Percentiles rank a stretch among this genome's conserved stretches.
Conservation (phyloP, 495 filamentous ascomycete genomes). For the Hypoxylon crocopeplum region DNA sequence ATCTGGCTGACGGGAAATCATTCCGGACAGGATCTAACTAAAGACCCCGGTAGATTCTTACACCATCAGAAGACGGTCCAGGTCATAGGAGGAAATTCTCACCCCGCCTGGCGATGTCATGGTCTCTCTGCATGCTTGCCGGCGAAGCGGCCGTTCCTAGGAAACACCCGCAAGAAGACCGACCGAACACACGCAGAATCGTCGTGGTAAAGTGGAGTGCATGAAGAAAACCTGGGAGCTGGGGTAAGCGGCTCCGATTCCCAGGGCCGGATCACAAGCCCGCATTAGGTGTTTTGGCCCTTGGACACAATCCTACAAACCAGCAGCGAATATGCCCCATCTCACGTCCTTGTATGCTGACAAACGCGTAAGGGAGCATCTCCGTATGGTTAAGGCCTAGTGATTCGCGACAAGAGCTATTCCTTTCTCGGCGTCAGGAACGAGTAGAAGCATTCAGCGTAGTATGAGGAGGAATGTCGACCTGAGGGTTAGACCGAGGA, state of each 20-base stretch:
- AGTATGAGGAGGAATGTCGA: slow-evolving; percentile 12
- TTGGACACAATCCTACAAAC: background rate
- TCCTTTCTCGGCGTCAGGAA: slow-evolving; percentile 3
- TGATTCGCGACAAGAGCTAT: slow-evolving; percentile 1
- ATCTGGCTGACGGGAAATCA: slow-evolving; percentile 13
- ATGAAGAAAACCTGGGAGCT: slow-evolving; percentile 12
- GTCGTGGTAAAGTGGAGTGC: slow-evolving; percentile 9
- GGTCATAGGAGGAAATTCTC: slow-evolving; percentile 16
- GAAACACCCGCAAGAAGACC: background rate
- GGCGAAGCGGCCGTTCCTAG: background rate
- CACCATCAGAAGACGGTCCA: background rate
- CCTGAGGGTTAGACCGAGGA: slow-evolving; percentile 19
- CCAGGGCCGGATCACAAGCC: slow-evolving; percentile 12
- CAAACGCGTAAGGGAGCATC: slow-evolving; percentile 11
- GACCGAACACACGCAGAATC: background rate
- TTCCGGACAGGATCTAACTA: slow-evolving; percentile 20
- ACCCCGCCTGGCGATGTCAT: background rate
- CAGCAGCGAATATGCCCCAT: slow-evolving; percentile 2
- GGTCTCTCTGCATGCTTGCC: background rate
- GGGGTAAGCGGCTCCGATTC: slow-evolving; percentile 14
- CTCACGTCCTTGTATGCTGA: slow-evolving; percentile 16
- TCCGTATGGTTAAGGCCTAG: slow-evolving; percentile 16
- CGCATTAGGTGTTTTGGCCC: slow-evolving; percentile 11
- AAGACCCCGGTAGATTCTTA: background rate
- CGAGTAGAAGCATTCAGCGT: slow-evolving; percentile 7